A percentile compares a stretch with the other conserved stretches of the same genome.
Evolutionary conservation across 768 basidiomycete species (phyloP).

Genomic region (Phallus indusiatus): DNA sequence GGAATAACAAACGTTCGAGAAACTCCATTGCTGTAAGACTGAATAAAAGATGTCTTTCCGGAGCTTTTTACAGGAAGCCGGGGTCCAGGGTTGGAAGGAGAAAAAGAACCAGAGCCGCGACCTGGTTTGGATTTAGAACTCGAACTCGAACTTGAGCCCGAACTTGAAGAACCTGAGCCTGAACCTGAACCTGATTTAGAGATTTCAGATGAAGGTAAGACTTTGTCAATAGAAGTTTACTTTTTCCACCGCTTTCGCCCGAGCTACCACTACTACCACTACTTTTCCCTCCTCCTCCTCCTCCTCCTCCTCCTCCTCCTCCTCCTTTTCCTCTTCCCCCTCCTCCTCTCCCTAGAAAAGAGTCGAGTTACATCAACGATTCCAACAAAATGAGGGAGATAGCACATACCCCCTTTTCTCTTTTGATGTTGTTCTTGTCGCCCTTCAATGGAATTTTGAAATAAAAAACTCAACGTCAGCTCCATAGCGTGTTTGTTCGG

Average conservation of each 20-base stretch:
- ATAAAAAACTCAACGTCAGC: not conserved
- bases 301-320: no score
- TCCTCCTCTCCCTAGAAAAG: no score
- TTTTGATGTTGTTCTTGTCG: not conserved
- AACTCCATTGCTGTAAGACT: slow-evolving; percentile 25
- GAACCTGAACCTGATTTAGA: no score
- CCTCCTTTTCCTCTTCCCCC: no score
- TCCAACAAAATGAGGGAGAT: not conserved
- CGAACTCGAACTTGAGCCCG: no score
- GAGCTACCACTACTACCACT: slow-evolving; percentile 13
- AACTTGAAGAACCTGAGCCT: no score
- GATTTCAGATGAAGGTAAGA: no score
- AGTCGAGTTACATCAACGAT: not conserved
- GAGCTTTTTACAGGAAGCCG: not conserved
- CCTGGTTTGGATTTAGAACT: no score
- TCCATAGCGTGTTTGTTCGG: no score
- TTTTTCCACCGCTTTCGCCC: slow-evolving; percentile 2
- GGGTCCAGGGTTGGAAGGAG: not conserved
- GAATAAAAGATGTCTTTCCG: not conserved
- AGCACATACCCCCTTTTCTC: slow-evolving; percentile 6
- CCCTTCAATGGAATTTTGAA: not conserved
- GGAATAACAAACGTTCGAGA: slow-evolving; percentile 28
- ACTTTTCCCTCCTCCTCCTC: no score
- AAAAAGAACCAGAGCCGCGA: no score
- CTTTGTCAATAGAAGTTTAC: no score